These are phyloP conservation scores for Oryza nivara DNA, from an alignment of 176 grass and related monocot species.

Conservation along the genomic window DNA sequence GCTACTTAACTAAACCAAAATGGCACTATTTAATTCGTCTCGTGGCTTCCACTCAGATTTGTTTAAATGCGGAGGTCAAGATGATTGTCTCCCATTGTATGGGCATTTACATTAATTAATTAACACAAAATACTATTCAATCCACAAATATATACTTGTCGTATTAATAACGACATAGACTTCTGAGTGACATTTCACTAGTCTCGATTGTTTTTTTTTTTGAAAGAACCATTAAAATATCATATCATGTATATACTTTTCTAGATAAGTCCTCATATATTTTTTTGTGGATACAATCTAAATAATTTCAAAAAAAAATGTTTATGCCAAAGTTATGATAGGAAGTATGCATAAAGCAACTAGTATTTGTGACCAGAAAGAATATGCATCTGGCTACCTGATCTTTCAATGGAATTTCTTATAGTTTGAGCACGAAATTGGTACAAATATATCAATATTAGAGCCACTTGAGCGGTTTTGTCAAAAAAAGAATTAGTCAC, in stretches of 20 bases:
- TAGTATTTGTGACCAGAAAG: not conserved
- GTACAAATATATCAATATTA: not conserved
- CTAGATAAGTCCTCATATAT: not conserved
- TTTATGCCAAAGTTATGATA: no score
- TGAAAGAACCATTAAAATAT: not conserved
- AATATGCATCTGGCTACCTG: not conserved
- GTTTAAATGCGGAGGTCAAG: not conserved
- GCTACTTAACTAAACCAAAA: not conserved
- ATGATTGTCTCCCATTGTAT: slow-evolving; percentile 20
- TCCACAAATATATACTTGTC: not conserved
- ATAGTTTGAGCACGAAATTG: not conserved
- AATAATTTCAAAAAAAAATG: not conserved
- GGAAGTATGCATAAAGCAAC: not conserved
- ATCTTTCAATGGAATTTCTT: not conserved
- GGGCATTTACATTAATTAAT: not conserved
- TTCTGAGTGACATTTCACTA: not conserved
- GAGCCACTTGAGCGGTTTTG: not conserved
- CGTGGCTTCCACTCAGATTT: slow-evolving; percentile 2
- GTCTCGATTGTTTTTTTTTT: not conserved
- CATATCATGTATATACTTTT: not conserved
- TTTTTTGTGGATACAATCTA: not conserved
- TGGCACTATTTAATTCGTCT: not conserved
- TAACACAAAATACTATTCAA: not conserved
- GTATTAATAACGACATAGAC: not conserved
- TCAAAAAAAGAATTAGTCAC: no score